Evolutionary conservation across 441 rosid species (phyloP), one percentile per base, ranked within the genome.

Genomic region (Aquilaria agallochum): DNA sequence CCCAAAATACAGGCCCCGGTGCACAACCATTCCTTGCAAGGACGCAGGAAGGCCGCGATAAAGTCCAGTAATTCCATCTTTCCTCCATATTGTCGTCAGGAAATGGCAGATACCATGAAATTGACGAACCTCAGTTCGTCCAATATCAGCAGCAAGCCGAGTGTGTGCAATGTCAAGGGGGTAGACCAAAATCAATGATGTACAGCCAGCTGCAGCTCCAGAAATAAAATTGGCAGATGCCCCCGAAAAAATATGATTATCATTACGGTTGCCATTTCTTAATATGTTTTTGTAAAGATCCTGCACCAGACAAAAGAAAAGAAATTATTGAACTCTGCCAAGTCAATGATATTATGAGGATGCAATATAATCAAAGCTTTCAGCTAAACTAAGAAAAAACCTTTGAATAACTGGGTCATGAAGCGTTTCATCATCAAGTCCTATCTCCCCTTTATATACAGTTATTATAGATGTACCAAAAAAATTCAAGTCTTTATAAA

Each of bases 101-200:
- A 94, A 90, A 76, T 94, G 97, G 80, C 60, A 80, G 57, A 90
- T 83, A 33, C 98, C 97, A 67, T 70, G 72, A 53, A 90, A 94
- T 53, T 90, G 97, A 6, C 96, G 97, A 69, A 65, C 83, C 12
- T 85, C 92, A 3, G 80, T 74, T 68, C 80, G 85, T 34, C 97
- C 97, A 40, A 91, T 75, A 51, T 94, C 98, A n/a, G 97, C 96
- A 36, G 97, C 96, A 55, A 91, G 85, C 55, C 94, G 97, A n/a
- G 97, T 94, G 71, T 89, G 97, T 1, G 98, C 92, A 3, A 90
- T 91, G 58, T 90, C 98, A 9, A 91, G 95, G n/a, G 96, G 97
- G 80, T 93, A 93, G 63, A 90, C 89, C 42, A 94, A 62, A 59
- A 90, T 73, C 74, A 90, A 72, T 48, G 98, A 83, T 33, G 93